phyloP scores from a whole-genome alignment of 805 yeast genomes.

The Starmera pachycereana region DNA sequence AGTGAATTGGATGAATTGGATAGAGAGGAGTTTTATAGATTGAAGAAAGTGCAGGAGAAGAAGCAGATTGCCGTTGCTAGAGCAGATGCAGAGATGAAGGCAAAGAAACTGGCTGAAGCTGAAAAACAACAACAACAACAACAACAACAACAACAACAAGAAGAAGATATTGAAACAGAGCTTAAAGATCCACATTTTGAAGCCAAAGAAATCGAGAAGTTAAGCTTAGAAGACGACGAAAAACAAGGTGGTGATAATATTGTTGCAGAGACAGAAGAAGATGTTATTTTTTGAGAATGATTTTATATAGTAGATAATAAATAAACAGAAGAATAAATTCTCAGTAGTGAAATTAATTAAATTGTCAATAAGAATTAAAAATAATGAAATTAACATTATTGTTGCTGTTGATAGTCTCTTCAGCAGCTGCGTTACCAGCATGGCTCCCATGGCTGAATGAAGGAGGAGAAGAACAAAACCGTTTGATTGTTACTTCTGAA shows the following conservation, averaged over 20 bases:
- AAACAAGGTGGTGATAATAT: constrained; percentile 14
- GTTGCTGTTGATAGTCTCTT: not conserved
- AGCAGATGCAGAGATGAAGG: constrained; percentile 21
- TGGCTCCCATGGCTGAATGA: not conserved
- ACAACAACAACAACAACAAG: no score
- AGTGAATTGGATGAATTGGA: constrained; percentile 96
- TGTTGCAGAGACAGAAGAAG: constrained; percentile 32
- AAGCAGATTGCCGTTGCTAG: constrained; percentile 18
- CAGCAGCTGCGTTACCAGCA: not conserved
- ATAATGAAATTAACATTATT: not conserved
- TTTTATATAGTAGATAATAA: no score
- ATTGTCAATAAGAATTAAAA: no score
- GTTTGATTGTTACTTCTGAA: constrained; percentile 10
- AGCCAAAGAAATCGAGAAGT: constrained; percentile 8
- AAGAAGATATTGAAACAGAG: constrained; percentile 9
- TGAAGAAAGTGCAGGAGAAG: constrained; percentile 64
- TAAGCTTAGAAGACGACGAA: constrained; percentile 7
- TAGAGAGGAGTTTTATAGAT: constrained; percentile 94
- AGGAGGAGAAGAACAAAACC: constrained; percentile 1
- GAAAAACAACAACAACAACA: no score
- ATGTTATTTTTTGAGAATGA: constrained; percentile 36
- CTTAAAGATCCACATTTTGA: constrained; percentile 8
- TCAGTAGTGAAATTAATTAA: not conserved
- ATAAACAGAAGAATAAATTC: no score
- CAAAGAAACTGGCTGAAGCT: constrained; percentile 18